These are phyloP conservation scores for Podaxis carcinomalis DNA, from an alignment of 768 basidiomycete species.

Conservation along the genomic window DNA sequence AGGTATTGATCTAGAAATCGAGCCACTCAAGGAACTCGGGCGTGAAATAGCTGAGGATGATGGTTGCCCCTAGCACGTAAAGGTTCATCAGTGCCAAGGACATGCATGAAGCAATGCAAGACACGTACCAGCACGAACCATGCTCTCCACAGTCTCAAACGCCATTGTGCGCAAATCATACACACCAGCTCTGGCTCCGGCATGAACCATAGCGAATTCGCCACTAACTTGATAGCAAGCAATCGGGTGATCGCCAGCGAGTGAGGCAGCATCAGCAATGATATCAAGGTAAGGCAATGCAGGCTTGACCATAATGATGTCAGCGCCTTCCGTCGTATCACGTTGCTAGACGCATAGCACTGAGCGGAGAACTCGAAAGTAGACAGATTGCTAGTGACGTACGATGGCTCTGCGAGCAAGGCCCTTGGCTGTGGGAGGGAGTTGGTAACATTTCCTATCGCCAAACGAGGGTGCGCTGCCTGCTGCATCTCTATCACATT, in stretches of 20 bases:
- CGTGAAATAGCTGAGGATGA: conserved; percentile 94
- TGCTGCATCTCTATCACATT: conserved; percentile 80
- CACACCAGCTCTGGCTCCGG: conserved; percentile 91
- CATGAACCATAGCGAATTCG: conserved; percentile 96
- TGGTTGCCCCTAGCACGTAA: conserved; percentile 62
- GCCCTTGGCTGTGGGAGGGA: conserved; percentile 84
- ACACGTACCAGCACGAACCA: conserved; percentile 82
- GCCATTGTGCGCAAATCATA: conserved; percentile 92
- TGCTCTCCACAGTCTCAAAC: conserved; percentile 87
- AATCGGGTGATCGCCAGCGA: conserved; percentile 85
- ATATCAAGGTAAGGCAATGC: conserved; percentile 95
- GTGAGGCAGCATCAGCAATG: conserved; percentile 79
- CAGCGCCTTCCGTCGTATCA: conserved; percentile 87
- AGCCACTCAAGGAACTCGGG: conserved; percentile 94
- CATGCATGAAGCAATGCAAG: not conserved
- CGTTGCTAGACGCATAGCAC: conserved; percentile 54
- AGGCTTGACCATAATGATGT: conserved; percentile 99
- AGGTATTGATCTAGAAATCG: not conserved
- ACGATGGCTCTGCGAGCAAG: conserved; percentile 93
- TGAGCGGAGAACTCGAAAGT: not conserved
- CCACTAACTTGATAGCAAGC: conserved; percentile 98
- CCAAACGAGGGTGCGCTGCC: conserved; percentile 95
- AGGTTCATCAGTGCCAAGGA: not conserved
- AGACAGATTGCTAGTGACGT: conserved; percentile 24
- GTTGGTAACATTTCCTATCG: conserved; percentile 96